Evolutionary conservation across 345 rosid species (phyloP).

Genomic region (Cochlearia excelsa): DNA sequence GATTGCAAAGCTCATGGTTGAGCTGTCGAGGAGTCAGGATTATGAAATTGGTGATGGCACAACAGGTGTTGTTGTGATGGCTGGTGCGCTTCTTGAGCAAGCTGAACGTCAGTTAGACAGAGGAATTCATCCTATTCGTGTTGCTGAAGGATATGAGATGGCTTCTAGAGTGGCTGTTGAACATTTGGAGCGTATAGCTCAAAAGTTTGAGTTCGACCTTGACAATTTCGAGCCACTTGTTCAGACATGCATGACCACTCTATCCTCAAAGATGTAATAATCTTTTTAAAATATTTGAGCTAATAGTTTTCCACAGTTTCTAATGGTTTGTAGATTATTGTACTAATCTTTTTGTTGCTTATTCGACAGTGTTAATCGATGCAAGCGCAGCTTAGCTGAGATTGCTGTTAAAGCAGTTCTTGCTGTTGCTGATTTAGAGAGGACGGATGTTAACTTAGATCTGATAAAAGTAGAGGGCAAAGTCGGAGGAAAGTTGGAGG

Average conservation of each 20-base stretch:
- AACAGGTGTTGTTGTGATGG: slow-evolving; percentile 96
- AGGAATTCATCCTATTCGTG: slow-evolving; percentile 89
- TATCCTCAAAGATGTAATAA: slow-evolving; percentile 82
- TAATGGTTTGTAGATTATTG: background rate
- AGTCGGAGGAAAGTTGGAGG: slow-evolving; percentile 91
- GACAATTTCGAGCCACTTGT: slow-evolving; percentile 70
- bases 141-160: slow-evolving; percentile 94
- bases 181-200: slow-evolving; percentile 72
- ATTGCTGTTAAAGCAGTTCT: slow-evolving; percentile 95
- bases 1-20: slow-evolving; percentile 93
- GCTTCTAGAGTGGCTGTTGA: slow-evolving; percentile 86
- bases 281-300: background rate
- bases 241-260: slow-evolving; percentile 93
- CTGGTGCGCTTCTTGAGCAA: slow-evolving; percentile 94
- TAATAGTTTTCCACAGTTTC: background rate
- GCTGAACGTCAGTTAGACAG: slow-evolving; percentile 87
- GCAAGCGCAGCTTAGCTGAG: slow-evolving; percentile 90
- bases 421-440: slow-evolving; percentile 92
- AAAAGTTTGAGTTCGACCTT: slow-evolving; percentile 66
- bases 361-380: slow-evolving; percentile 80
- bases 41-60: slow-evolving; percentile 99
- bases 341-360: background rate
- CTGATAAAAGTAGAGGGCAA: slow-evolving; percentile 93
- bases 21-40: slow-evolving; percentile 89
- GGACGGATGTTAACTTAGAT: slow-evolving; percentile 92